Percentiles rank a stretch among this genome's conserved stretches.
Evolutionary conservation across 441 rosid species (phyloP).

Genomic region (Manihot esculenta): DNA sequence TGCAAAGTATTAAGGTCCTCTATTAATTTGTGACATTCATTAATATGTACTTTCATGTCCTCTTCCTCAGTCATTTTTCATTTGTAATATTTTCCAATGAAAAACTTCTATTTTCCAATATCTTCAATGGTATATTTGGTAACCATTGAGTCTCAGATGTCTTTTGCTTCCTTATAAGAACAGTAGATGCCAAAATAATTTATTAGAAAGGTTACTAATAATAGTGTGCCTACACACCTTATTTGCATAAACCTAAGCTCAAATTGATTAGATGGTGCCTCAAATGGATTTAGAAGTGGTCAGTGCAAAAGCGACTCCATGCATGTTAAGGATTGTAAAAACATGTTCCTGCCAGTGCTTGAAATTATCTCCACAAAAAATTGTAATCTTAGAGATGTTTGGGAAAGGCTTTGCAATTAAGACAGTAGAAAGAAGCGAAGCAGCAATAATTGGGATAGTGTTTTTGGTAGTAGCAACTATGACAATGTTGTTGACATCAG

Average conservation of each 20-base stretch:
- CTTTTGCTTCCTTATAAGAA: neutral
- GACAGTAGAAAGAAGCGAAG: too few species aligned
- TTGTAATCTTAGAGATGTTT: neutral
- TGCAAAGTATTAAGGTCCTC: neutral
- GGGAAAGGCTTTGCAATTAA: neutral
- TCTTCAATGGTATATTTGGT: neutral
- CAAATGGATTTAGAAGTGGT: neutral
- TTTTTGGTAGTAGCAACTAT: too few species aligned
- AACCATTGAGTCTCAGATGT: neutral
- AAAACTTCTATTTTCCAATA: conserved; percentile 1
- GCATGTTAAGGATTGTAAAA: neutral
- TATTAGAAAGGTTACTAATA: neutral
- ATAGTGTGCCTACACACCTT: conserved; percentile 4
- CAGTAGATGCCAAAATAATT: conserved; percentile 6
- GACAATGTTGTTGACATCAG: too few species aligned
- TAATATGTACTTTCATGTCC: too few species aligned
- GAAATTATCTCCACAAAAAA: neutral
- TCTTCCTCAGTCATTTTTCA: neutral
- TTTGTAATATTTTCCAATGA: neutral
- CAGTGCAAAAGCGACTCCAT: neutral
- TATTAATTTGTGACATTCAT: neutral
- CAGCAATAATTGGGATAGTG: too few species aligned
- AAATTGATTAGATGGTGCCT: too few species aligned
- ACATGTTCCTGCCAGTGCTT: neutral
- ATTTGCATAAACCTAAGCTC: neutral